Conservation (phyloP, 768 basidiomycete species). For the Ephemerocybe angulata region DNA sequence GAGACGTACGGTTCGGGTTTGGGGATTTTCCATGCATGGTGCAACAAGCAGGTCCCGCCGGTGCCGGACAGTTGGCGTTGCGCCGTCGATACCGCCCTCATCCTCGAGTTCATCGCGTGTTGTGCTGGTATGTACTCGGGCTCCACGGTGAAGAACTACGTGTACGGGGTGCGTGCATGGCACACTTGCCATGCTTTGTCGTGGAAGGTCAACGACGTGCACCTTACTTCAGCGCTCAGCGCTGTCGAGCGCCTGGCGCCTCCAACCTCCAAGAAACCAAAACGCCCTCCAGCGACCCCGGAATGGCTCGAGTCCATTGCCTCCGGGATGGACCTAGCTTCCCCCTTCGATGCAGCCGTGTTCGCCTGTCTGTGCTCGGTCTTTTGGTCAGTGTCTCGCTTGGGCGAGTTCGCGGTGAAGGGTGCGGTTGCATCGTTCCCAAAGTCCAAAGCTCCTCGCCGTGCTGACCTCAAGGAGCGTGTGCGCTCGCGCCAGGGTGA, state of each 20-base stretch:
- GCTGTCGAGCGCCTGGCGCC: slow-evolving; percentile 14
- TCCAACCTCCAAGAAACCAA: slow-evolving; percentile 7
- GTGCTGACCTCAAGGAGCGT: slow-evolving; percentile 12
- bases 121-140: slow-evolving; percentile 17
- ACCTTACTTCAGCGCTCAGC: slow-evolving; percentile 7
- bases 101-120: slow-evolving; percentile 27
- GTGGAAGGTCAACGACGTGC: slow-evolving; percentile 15
- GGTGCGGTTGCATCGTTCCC: slow-evolving; percentile 18
- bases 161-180: slow-evolving; percentile 29
- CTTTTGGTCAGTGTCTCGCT: slow-evolving; percentile 17
- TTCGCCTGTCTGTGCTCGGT: slow-evolving; percentile 24
- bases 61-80: slow-evolving; percentile 25
- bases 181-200: slow-evolving; percentile 24
- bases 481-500: background rate
- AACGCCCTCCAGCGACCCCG: slow-evolving; percentile 12
- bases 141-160: slow-evolving; percentile 17
- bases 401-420: slow-evolving; percentile 23
- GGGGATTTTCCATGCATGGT: slow-evolving; percentile 32
- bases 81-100: slow-evolving; percentile 16
- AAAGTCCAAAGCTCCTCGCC: slow-evolving; percentile 1
- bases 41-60: slow-evolving; percentile 16
- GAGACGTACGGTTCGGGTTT: slow-evolving; percentile 32
- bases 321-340: slow-evolving; percentile 10
- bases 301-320: slow-evolving; percentile 5
- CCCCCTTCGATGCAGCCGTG: slow-evolving; percentile 22